Evolutionary conservation across 2,329 filamentous ascomycete species (phyloP).

Genomic region (Scedosporium aurantiacum): DNA sequence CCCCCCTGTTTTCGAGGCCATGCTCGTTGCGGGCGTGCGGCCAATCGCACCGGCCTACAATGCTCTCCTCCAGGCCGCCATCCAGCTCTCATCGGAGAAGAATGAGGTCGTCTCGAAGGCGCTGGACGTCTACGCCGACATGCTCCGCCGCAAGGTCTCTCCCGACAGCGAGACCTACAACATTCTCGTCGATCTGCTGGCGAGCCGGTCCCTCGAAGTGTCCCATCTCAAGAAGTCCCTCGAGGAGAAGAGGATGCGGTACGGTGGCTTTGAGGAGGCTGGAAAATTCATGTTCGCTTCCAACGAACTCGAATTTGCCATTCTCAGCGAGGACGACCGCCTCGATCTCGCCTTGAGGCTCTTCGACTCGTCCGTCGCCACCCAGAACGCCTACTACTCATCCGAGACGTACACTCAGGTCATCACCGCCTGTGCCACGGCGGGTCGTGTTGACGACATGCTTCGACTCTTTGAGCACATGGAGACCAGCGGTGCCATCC

Average conservation of each 20-base stretch:
- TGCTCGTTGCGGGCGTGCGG: slow-evolving; percentile 71
- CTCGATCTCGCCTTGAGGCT: slow-evolving; percentile 76
- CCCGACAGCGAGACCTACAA: slow-evolving; percentile 82
- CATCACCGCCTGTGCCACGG: slow-evolving; percentile 75
- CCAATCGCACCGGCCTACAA: slow-evolving; percentile 87
- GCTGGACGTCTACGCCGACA: slow-evolving; percentile 90
- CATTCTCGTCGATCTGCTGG: slow-evolving; percentile 73
- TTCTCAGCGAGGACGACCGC: slow-evolving; percentile 78
- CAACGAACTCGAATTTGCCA: slow-evolving; percentile 75
- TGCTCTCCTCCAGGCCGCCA: slow-evolving; percentile 72
- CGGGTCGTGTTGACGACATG: slow-evolving; percentile 78
- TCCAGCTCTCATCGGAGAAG: slow-evolving; percentile 67
- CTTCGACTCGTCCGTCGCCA: slow-evolving; percentile 64
- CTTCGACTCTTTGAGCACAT: slow-evolving; percentile 83
- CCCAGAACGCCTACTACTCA: slow-evolving; percentile 56
- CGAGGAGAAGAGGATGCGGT: slow-evolving; percentile 73
- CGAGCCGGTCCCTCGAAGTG: slow-evolving; percentile 70
- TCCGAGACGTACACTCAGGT: slow-evolving; percentile 76
- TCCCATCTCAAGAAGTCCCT: slow-evolving; percentile 59
- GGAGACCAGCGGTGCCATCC: slow-evolving; percentile 64
- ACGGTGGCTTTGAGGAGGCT: slow-evolving; percentile 72
- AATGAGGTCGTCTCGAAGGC: slow-evolving; percentile 83
- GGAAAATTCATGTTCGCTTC: slow-evolving; percentile 84
- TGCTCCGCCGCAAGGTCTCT: slow-evolving; percentile 74
- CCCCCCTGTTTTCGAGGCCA: slow-evolving; percentile 78